Evolutionary conservation across 2,329 filamentous ascomycete species (phyloP).

Genomic region (Bertia moriformis): DNA sequence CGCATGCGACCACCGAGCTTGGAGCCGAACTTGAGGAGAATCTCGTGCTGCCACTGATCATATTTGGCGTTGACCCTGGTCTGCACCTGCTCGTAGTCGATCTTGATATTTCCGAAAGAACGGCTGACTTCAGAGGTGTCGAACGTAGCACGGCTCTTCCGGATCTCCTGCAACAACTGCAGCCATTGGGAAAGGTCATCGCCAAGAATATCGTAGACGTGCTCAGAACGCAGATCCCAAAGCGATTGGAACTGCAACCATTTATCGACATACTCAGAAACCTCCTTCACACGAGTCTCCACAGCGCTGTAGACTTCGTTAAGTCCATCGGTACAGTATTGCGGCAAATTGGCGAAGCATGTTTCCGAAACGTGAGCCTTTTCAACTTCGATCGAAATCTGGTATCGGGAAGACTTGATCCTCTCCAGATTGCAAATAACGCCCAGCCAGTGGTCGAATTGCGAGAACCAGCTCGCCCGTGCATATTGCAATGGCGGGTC

Average conservation of each 20-base stretch:
- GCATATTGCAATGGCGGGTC: conserved; percentile 87
- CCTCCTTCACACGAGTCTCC: conserved; percentile 67
- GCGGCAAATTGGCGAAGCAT: conserved; percentile 73
- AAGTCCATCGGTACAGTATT: conserved; percentile 67
- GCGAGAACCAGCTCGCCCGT: conserved; percentile 80
- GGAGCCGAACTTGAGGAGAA: conserved; percentile 79
- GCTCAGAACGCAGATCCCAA: conserved; percentile 92
- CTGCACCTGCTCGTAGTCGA: conserved; percentile 97
- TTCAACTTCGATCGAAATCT: conserved; percentile 63
- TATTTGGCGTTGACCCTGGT: conserved; percentile 98
- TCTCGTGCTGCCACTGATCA: conserved; percentile 98
- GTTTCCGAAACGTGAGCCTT: conserved; percentile 41
- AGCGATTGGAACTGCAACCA: conserved; percentile 98
- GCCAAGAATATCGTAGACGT: conserved; percentile 82
- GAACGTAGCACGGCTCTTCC: conserved; percentile 88
- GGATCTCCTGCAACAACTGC: conserved; percentile 88
- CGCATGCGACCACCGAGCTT: conserved; percentile 82
- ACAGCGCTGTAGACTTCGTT: conserved; percentile 69
- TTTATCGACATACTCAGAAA: conserved; percentile 81
- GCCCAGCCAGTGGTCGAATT: conserved; percentile 86
- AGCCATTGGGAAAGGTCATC: conserved; percentile 88
- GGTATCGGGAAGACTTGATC: conserved; percentile 88
- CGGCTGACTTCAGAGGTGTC: conserved; percentile 90
- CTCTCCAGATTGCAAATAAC: conserved; percentile 84
- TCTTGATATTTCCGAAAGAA: conserved; percentile 82